Evolutionary conservation across 805 yeast genomes (phyloP), one percentile per base, ranked within the genome.

Genomic region (Hermanozyma aechmeae): DNA sequence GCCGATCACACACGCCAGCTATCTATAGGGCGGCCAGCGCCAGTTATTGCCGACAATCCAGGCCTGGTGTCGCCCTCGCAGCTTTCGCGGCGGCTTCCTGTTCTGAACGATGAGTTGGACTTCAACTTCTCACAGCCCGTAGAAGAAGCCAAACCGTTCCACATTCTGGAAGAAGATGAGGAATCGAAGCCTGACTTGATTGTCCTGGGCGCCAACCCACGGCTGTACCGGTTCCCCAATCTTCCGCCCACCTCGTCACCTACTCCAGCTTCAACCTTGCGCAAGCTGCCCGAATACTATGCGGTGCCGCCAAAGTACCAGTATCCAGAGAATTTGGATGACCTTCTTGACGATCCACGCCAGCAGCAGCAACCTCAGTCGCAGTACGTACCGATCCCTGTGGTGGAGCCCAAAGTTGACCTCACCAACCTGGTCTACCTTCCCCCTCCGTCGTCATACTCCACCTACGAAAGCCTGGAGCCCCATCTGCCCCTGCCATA

Each of bases 1-100:
- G 57, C 65, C 6, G 75, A 73, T 26, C 87, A 80, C 48, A 66
- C 67, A 34, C 70, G 72, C 33, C 79, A 74, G 26, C 50, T 80
- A 21, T 73, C 82, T 3, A 66, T 5, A 80, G 79, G 9, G 30
- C 61, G 4, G 35, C 48, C 6, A 43, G 45, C 20, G 47, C 46
- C 39, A 24, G 50, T 7, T 46, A 38, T 24, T 42, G n/a, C n/a
- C n/a, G n/a, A n/a, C n/a, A n/a, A n/a, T n/a, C n/a, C n/a, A n/a
- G n/a, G n/a, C n/a, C n/a, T n/a, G n/a, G n/a, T 51, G 27, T 61
- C 56, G 26, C 68, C 54, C n/a, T 26, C 35, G 4, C 44, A 42
- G 25, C 37, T 42, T 11, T 41, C 41, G 15, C 15, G 35, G 12
- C 6, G 22, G 5, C 35, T 4, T 23, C 23, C 28, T 15, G 29